Conservation (phyloP, 1,284 basidiomycete species). For the Rhodofomes roseus region DNA sequence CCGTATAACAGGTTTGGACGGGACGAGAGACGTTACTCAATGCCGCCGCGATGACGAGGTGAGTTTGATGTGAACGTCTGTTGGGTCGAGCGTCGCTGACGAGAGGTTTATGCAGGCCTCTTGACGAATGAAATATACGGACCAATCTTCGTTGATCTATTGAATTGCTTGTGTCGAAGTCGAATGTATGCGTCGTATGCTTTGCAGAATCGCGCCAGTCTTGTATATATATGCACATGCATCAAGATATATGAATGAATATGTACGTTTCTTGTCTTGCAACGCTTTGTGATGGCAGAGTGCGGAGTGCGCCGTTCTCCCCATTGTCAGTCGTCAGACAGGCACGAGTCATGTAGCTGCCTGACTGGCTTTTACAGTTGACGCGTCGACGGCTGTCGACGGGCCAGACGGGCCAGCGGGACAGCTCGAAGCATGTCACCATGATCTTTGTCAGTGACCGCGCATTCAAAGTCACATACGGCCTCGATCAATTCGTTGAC, state of each 20-base stretch:
- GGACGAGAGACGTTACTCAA: slow-evolving; percentile 25
- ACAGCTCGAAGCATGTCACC: too few species aligned
- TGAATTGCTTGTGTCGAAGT: not conserved
- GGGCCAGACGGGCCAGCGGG: too few species aligned
- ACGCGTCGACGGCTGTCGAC: too few species aligned
- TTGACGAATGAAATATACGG: not conserved
- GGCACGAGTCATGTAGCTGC: too few species aligned
- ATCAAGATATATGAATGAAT: not conserved
- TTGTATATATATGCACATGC: not conserved
- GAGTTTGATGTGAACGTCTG: not conserved
- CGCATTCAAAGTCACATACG: too few species aligned
- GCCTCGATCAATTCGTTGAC: too few species aligned
- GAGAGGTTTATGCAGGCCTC: not conserved
- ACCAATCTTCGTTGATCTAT: not conserved
- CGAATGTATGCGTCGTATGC: not conserved
- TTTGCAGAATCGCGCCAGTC: not conserved
- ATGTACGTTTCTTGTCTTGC: not conserved
- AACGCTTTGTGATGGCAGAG: not conserved
- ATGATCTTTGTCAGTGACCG: too few species aligned
- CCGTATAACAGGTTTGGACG: slow-evolving; percentile 20
- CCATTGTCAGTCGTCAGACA: too few species aligned
- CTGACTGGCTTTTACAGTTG: too few species aligned
- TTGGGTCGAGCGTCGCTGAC: not conserved
- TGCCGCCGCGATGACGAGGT: slow-evolving; percentile 9
- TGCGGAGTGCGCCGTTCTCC: too few species aligned